Evolutionary conservation across 257 asterid genomes (phyloP).

Genomic region (Oldenlandia corymbosa): DNA sequence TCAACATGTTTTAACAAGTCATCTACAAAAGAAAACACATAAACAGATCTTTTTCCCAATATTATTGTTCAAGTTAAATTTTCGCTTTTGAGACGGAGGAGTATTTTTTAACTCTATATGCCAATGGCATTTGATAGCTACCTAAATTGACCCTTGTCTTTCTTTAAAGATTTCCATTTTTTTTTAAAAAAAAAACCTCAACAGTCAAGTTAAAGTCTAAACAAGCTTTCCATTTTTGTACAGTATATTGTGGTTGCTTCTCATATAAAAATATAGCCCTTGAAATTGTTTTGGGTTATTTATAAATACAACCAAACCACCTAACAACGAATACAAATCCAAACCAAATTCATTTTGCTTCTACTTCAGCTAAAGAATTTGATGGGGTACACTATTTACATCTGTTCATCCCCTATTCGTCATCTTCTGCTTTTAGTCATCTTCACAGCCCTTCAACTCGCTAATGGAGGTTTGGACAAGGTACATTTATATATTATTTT

Average conservation of each 20-base stretch:
- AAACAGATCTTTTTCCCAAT: no score
- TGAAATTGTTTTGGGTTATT: slow-evolving; percentile 31
- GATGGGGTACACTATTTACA: slow-evolving; percentile 24
- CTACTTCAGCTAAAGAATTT: slow-evolving; percentile 17
- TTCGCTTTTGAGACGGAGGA: no score
- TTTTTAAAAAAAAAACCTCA: slow-evolving; percentile 30
- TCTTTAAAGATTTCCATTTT: slow-evolving; percentile 48
- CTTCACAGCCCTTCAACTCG: slow-evolving; percentile 29
- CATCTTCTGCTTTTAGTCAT: slow-evolving; percentile 31
- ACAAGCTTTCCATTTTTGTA: slow-evolving; percentile 24
- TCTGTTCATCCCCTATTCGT: slow-evolving; percentile 16
- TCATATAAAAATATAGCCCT: slow-evolving; percentile 21
- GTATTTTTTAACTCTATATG: slow-evolving; percentile 25
- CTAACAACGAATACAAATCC: neutral
- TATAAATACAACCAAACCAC: slow-evolving; percentile 11
- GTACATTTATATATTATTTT: slow-evolving; percentile 6
- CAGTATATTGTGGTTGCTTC: slow-evolving; percentile 36
- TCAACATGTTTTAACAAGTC: no score
- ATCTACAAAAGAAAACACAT: no score
- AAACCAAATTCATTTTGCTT: neutral
- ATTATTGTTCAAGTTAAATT: no score
- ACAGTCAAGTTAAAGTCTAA: slow-evolving; percentile 61
- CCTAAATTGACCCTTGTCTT: slow-evolving; percentile 26
- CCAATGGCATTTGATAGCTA: slow-evolving; percentile 21
- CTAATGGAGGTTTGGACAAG: slow-evolving; percentile 39